Conservation (phyloP, 768 basidiomycete genomes). For the Russula brevipes region DNA sequence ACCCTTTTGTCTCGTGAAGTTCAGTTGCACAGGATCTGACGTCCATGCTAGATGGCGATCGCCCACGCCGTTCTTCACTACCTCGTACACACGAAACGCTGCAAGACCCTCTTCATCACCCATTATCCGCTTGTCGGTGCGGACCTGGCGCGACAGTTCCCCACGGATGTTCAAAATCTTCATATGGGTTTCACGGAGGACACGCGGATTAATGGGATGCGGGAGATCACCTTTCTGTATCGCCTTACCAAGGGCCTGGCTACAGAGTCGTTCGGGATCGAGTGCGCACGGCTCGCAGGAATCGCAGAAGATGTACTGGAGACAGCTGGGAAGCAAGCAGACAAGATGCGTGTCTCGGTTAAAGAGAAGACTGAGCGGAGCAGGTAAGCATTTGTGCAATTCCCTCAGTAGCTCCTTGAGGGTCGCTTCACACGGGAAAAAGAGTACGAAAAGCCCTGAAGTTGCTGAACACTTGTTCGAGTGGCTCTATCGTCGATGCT, state of each 20-base stretch:
- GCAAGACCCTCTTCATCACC: constrained; percentile 88
- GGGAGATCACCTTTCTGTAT: constrained; percentile 87
- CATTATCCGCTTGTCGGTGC: constrained; percentile 87
- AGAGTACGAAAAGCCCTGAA: constrained; percentile 20
- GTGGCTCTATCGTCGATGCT: constrained; percentile 1
- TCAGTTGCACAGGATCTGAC: constrained; percentile 27
- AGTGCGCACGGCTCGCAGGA: constrained; percentile 85
- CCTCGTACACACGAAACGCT: constrained; percentile 51
- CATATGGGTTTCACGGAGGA: constrained; percentile 85
- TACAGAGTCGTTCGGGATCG: constrained; percentile 83
- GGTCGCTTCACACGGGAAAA: neutral
- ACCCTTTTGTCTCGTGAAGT: neutral
- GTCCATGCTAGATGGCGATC: constrained; percentile 66
- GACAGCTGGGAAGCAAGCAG: constrained; percentile 50
- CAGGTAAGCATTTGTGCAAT: constrained; percentile 34
- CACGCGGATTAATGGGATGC: constrained; percentile 60
- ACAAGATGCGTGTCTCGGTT: constrained; percentile 50
- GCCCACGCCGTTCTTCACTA: constrained; percentile 77
- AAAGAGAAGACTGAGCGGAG: constrained; percentile 46
- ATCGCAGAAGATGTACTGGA: constrained; percentile 66
- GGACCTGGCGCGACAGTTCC: constrained; percentile 55
- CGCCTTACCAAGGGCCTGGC: constrained; percentile 66
- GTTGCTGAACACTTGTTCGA: constrained; percentile 3
- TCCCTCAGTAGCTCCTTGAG: neutral
- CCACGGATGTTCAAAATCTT: constrained; percentile 60